These are phyloP conservation scores for Fusarium sarcochroum DNA, from an alignment of 2,329 filamentous ascomycete genomes.

Conservation along the genomic window DNA sequence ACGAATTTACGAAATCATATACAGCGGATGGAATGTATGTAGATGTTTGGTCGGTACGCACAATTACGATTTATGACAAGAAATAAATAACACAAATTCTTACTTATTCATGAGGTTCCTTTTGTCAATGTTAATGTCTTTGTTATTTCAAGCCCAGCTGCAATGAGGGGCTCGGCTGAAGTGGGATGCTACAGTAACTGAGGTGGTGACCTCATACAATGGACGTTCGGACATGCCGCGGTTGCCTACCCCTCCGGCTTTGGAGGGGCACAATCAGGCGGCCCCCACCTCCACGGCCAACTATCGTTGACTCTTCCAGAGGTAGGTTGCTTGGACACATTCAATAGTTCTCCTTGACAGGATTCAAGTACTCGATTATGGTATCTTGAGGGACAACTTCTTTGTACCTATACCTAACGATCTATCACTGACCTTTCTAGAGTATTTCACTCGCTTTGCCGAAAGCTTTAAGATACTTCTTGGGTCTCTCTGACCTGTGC, in stretches of 20 bases:
- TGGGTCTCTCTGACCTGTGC: no score
- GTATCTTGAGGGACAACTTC: no score
- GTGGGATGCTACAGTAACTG: not conserved
- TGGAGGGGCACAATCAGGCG: slow-evolving; percentile 11
- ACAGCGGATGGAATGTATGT: slow-evolving; percentile 40
- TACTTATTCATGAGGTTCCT: not conserved
- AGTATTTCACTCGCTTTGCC: no score
- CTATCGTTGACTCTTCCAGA: no score
- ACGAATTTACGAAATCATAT: slow-evolving; percentile 43
- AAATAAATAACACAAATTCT: slow-evolving; percentile 24
- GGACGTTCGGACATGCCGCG: slow-evolving; percentile 15
- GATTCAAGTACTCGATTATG: no score
- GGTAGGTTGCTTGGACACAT: no score
- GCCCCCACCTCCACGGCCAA: slow-evolving; percentile 51
- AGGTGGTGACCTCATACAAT: slow-evolving; percentile 33
- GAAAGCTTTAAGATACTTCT: no score
- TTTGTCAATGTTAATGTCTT: not conserved
- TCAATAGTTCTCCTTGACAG: no score
- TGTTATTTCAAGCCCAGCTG: not conserved
- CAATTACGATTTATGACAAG: slow-evolving; percentile 42
- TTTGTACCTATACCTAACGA: no score
- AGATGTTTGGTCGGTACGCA: slow-evolving; percentile 37
- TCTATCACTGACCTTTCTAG: no score
- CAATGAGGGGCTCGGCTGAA: slow-evolving; percentile 7
- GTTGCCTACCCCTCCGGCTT: not conserved